Evolutionary conservation across 371 early-diverging fungal genomes (phyloP), one percentile per base, ranked within the genome.

Genomic region (Mortierella sp.): DNA sequence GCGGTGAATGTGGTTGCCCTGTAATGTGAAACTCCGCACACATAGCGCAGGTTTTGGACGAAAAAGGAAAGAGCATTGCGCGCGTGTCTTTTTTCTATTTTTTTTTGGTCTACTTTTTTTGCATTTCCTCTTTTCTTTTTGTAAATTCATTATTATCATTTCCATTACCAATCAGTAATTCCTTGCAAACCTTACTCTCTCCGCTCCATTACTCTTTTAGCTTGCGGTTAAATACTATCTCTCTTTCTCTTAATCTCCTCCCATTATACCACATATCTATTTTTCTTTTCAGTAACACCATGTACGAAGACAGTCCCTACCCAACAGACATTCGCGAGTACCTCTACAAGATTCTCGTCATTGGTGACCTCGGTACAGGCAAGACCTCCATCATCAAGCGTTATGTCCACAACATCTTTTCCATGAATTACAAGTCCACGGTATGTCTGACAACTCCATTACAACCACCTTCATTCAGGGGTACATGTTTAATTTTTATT

Each of bases 301-400:
- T 70, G 76, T 58, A 66, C 71, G 70, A 76, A 13, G 66, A 67
- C 54, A 57, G n/a, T 61, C 67, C 73, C 19, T 80, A 80, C 59
- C 81, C 81, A 6, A 71, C 71, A 7, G 81, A 80, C 72, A 80
- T 80, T 68, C 74, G 75, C 45, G 83, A 89, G 66, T 88, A 88
- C 79, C 79, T 90, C 60, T 93, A 92, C 83, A 95, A 95, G 77
- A 89, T 94, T 37, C 86, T 95, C 51, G 89, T 95, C 12, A 90
- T 95, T 53, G 95, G 95, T 26, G 93, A 93, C 70, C 86, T 92
- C 49, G 94, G 94, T 19, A 91, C 93, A 40, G 94, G 95, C 54
- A 80, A 80, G 69, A 80, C 81, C 12, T 80, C 81, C 68, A 80
- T 80, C 70, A 80, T 80, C 62, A 80, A 75, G 55, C 81, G 81